Evolutionary conservation across 805 yeast species (phyloP).

Genomic region (Yueomyces sp.): DNA sequence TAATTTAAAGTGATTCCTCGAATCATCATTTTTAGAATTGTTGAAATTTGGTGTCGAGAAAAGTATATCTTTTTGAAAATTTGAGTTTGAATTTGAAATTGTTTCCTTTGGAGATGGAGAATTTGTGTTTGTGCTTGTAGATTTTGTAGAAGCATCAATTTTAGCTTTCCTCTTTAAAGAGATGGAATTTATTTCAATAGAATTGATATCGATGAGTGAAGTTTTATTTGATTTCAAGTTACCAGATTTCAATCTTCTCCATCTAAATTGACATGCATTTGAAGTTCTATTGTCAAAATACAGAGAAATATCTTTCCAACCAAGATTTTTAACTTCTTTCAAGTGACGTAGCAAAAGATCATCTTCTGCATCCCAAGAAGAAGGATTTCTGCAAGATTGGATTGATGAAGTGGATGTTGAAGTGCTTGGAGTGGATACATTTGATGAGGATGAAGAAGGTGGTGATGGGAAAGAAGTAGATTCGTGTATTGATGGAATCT

Average conservation of each 20-base stretch:
- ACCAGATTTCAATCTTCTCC: conserved; percentile 56
- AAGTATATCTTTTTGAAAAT: not conserved
- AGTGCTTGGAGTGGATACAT: not conserved
- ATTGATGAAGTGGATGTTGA: not conserved
- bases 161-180: not conserved
- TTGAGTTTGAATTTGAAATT: not conserved
- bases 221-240: conserved; percentile 25
- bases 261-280: conserved; percentile 79
- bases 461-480: not conserved
- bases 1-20: no score
- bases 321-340: conserved; percentile 71
- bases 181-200: not conserved
- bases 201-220: conserved; percentile 5
- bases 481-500: no score
- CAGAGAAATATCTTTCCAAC: conserved; percentile 80
- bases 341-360: conserved; percentile 58
- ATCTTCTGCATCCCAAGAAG: conserved; percentile 72
- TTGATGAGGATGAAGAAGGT: not conserved
- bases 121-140: not conserved
- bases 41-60: not conserved
- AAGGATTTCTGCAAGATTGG: conserved; percentile 26
- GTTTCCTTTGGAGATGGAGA: not conserved
- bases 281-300: conserved; percentile 74
- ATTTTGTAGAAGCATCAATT: not conserved
- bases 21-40: not conserved